Evolutionary conservation across 768 basidiomycete species (phyloP).

Genomic region (Krasilnikovozyma curviuscula): DNA sequence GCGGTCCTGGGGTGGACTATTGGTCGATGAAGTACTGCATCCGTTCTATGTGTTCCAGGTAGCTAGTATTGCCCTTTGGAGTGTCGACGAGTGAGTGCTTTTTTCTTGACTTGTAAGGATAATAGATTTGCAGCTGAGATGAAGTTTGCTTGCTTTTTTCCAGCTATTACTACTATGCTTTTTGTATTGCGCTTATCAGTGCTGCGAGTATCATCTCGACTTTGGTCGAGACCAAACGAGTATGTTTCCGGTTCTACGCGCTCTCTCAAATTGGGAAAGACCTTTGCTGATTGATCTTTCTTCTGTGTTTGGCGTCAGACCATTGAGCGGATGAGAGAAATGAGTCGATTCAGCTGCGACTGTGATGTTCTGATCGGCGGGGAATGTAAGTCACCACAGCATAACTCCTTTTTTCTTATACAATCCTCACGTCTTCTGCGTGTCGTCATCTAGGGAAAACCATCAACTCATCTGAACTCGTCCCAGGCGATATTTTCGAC

Average conservation of each 20-base stretch:
- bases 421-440: background rate
- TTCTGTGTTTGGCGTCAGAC: conserved; percentile 35
- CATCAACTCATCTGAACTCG: conserved; percentile 54
- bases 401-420: background rate
- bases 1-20: background rate
- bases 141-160: background rate
- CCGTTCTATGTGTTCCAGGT: conserved; percentile 98
- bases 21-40: conserved; percentile 50
- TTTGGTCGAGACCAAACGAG: conserved; percentile 65
- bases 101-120: background rate
- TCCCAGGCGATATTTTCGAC: conserved; percentile 83
- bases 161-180: conserved; percentile 56
- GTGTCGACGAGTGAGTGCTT: conserved; percentile 49
- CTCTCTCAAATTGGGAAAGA: background rate
- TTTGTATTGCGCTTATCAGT: conserved; percentile 85
- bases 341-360: conserved; percentile 74
- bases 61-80: conserved; percentile 84
- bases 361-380: conserved; percentile 51
- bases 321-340: conserved; percentile 80
- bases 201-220: conserved; percentile 65
- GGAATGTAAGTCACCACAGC: conserved; percentile 47
- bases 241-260: background rate
- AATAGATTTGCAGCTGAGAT: background rate
- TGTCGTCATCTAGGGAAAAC: conserved; percentile 39
- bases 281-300: background rate